Evolutionary conservation across 1,284 basidiomycete species (phyloP).

Genomic region (Sporisorium exsertum): DNA sequence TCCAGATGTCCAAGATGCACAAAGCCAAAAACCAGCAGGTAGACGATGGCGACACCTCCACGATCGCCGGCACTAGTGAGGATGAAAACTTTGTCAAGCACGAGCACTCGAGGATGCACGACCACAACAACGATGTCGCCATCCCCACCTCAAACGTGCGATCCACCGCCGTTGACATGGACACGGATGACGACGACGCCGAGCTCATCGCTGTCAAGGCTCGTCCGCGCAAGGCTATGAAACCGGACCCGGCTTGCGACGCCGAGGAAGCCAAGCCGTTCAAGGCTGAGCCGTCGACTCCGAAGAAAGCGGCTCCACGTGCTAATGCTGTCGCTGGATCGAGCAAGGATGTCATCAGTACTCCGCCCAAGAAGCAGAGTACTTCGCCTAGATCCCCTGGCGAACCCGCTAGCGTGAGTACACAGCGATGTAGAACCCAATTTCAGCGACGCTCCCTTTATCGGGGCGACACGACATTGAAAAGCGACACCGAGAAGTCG

Average conservation of each 20-base stretch:
- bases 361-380: constrained; percentile 23
- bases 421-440: not conserved
- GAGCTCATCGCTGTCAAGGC: not conserved
- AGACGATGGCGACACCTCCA: constrained; percentile 1
- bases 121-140: not conserved
- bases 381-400: constrained; percentile 6
- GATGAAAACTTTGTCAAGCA: constrained; percentile 1
- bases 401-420: constrained; percentile 20
- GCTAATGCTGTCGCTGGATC: not conserved
- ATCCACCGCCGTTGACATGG: constrained; percentile 9
- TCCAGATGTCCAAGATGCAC: not conserved
- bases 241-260: not conserved
- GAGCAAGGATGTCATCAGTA: constrained; percentile 24
- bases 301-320: constrained; percentile 10
- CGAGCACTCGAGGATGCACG: not conserved
- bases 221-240: not conserved
- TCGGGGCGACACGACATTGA: too few species aligned
- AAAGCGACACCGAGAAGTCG: too few species aligned
- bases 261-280: not conserved
- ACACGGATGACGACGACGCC: not conserved
- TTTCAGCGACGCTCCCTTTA: too few species aligned
- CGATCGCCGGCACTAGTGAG: not conserved
- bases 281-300: constrained; percentile 13
- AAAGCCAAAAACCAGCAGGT: not conserved
- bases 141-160: constrained; percentile 18